Conservation (phyloP, 441 rosid species). For the Pelargonium citronellum region DNA sequence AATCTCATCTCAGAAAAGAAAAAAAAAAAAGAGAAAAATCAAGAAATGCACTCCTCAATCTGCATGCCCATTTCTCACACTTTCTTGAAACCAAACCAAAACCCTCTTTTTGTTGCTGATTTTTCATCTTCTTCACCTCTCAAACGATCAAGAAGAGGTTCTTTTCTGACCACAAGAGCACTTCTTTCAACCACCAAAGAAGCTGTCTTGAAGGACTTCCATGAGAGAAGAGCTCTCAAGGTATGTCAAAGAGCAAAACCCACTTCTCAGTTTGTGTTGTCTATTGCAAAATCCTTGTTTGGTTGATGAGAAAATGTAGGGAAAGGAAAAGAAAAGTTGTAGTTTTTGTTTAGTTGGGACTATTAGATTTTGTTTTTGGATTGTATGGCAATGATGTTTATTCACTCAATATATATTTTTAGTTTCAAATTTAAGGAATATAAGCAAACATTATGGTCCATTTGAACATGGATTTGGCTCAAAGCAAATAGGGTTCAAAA, state of each 20-base stretch:
- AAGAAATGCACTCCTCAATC: slow-evolving; percentile 32
- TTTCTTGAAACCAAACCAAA: slow-evolving; percentile 31
- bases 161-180: slow-evolving; percentile 30
- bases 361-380: too few relatives aligned
- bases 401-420: too few relatives aligned
- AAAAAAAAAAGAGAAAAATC: neutral
- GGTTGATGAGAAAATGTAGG: neutral
- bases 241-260: slow-evolving; percentile 21
- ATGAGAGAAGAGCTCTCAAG: slow-evolving; percentile 50
- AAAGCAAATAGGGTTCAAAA: too few relatives aligned
- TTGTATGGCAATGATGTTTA: too few relatives aligned
- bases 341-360: neutral
- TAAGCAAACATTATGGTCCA: too few relatives aligned
- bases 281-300: neutral
- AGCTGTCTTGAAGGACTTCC: slow-evolving; percentile 37
- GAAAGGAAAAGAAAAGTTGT: neutral
- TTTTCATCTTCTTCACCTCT: slow-evolving; percentile 17
- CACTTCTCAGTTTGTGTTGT: neutral
- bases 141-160: slow-evolving; percentile 17
- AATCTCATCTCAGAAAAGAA: neutral
- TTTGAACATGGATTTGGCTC: too few relatives aligned
- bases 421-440: too few relatives aligned
- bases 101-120: slow-evolving; percentile 27
- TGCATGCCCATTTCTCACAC: slow-evolving; percentile 28
- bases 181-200: slow-evolving; percentile 36